Evolutionary conservation across 2,329 filamentous ascomycete genomes (phyloP), one percentile per base, ranked within the genome.

Genomic region (Colletotrichum euphorbiae): DNA sequence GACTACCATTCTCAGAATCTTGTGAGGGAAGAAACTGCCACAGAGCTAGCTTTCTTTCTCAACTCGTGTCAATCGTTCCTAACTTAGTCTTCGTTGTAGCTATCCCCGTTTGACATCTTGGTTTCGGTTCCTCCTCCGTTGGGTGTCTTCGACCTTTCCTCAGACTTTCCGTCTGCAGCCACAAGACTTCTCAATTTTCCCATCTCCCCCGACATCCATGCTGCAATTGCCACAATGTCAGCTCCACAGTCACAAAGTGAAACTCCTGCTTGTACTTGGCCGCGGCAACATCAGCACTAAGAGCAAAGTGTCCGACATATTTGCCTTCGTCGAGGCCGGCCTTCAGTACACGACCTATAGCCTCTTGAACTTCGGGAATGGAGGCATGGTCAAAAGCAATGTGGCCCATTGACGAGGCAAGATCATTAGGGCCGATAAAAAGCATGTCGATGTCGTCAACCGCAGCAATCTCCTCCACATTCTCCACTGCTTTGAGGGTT

Each of bases 341-440:
- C 33, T 73, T 69, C 7, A 78, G 63, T 3, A 78, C 69, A 15
- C 70, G 71, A 21, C 62, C 50, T 1, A 71, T 72, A 0, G 76
- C 77, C 21, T 74, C 69, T 58, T 79, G 75, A 0, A 77, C 76
- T 51, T 78, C 76, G 13, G 74, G 73, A 4, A 72, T 74, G 6
- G 68, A 70, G 7, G 75, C 72, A 57, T 79, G 77, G 51, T 78
- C 75, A 61, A 76, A 77, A 3, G 76, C 74, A 15, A 76, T 71
- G 48, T 77, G 72, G 15, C 75, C 76, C 72, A 78, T 73, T 1
- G 70, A 75, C 3, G 72, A 64, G 11, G 73, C 74, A 3, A 83
- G 78, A 63, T 83, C 80, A 62, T 83, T 83, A 2, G 81, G 82
- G 0, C 82, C 81, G 55, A 83, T 80, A 70, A 83, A 83, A 19